Base-by-base conservation (phyloP, 1,284 basidiomycete species). In the Leccinum insigne region DNA sequence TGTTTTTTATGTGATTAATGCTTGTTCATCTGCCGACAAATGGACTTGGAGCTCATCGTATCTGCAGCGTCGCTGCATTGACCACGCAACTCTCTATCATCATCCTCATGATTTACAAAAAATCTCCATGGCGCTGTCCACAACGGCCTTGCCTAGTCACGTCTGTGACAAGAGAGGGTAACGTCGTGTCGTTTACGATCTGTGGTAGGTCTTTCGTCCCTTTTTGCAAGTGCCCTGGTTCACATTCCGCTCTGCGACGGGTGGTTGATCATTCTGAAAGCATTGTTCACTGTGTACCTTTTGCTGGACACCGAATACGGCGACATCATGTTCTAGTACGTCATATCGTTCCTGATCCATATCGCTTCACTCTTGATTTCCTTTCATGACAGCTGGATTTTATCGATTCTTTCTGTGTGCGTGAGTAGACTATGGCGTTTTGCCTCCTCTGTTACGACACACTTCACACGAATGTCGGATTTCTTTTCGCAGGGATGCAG, bases 251-350 rank as follows among this genome's bases (percentile, higher is more conserved):
- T 16, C 42, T 58, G 26, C 11, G n/a, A 18, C 11, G 11, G 38
- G 14, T 26, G 14, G n/a, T 60, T 14, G 40, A 52, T 60, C 21
- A 5, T 52, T 49, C 23, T 61, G 59, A 61, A 54, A 69, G 67
- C 26, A 7, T 18, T 68, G n/a, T 9, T 69, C 21, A 56, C 58
- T 8, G 40, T 66, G 26, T 66, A 65, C 23, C 29, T 68, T 10
- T 54, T 63, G 14, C 61, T 68, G 13, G 66, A 68, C 21, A 38
- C 61, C 2, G 47, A 60, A 35, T 62, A 67, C 13, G 29, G 66
- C 13, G 63, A 62, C 29, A 52, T 68, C 54, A 65, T 68, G 58
- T 69, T 69, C 60, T 66, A 69, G 67, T 68, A 62, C 29, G 67
- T 42, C 61, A 29, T 38, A 16, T 35, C 23, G 16, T 21, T 9